A percentile compares a stretch with the other conserved stretches of the same genome.
These are phyloP conservation scores for Naganishia cerealis DNA, from an alignment of 1,284 basidiomycete genomes.

Conservation along the genomic window DNA sequence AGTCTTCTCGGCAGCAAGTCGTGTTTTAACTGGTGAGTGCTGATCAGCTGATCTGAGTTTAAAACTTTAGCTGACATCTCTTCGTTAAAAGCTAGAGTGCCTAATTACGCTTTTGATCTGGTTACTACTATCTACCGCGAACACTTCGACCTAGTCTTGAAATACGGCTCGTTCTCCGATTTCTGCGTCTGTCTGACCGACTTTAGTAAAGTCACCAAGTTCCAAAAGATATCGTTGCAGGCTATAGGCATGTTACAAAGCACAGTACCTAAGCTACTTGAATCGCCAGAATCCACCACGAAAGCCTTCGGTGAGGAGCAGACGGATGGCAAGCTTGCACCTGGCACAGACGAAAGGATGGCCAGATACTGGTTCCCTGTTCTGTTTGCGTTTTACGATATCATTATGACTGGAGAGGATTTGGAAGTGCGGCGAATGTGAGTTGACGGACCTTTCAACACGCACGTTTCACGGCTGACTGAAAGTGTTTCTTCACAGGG, in stretches of 20 bases:
- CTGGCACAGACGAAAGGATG: constrained; percentile 38
- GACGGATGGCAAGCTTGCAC: constrained; percentile 33
- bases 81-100: constrained; percentile 72
- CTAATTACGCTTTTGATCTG: constrained; percentile 92
- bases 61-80: neutral
- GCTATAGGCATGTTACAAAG: constrained; percentile 95
- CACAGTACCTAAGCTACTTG: constrained; percentile 86
- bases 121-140: constrained; percentile 87
- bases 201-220: constrained; percentile 98
- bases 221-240: constrained; percentile 94
- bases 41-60: neutral
- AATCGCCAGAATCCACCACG: constrained; percentile 58
- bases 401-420: constrained; percentile 99
- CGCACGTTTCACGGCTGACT: neutral
- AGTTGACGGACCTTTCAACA: constrained; percentile 50
- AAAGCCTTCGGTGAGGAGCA: constrained; percentile 30
- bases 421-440: constrained; percentile 92
- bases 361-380: constrained; percentile 92
- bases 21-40: constrained; percentile 76
- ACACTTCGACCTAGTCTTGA: constrained; percentile 86
- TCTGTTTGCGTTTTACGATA: constrained; percentile 95
- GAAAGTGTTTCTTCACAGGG: constrained; percentile 58
- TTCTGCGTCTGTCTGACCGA: constrained; percentile 96
- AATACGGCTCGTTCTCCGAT: constrained; percentile 91
- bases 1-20: constrained; percentile 93